Conservation (phyloP, 139 green algal genomes). For the Parachlorella kessleri region DNA sequence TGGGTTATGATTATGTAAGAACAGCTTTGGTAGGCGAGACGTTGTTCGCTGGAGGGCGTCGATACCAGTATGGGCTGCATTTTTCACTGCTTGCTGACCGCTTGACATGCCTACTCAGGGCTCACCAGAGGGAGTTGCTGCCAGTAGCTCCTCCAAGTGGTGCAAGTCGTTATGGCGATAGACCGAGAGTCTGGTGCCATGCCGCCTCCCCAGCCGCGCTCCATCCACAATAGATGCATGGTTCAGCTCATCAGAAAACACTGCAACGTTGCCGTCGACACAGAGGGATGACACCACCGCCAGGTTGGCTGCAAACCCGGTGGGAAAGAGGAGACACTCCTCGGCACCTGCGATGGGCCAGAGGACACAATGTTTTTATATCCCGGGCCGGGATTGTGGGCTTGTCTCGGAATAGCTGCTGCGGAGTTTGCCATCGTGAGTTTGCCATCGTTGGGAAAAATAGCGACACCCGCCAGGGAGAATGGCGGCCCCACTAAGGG, state of each 20-base stretch:
- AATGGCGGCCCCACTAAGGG: too few species aligned
- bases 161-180: constrained; percentile 91
- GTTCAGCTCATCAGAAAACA: constrained; percentile 96
- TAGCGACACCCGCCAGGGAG: too few species aligned
- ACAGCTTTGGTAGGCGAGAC: too few species aligned
- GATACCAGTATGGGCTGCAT: too few species aligned
- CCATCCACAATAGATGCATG: constrained; percentile 98
- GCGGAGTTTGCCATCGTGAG: too few species aligned
- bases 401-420: too few species aligned
- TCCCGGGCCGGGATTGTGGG: too few species aligned
- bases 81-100: not conserved
- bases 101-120: not conserved
- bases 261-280: constrained; percentile 25
- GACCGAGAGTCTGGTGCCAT: constrained; percentile 37
- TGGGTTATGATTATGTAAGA: too few species aligned
- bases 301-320: constrained; percentile 94
- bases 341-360: constrained; percentile 39
- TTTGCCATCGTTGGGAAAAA: too few species aligned
- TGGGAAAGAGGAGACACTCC: constrained; percentile 83
- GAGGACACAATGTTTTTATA: too few species aligned
- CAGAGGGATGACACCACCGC: constrained; percentile 66
- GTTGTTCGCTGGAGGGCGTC: too few species aligned
- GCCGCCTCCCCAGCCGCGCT: constrained; percentile 57
- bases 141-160: constrained; percentile 79
- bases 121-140: not conserved